Base-by-base conservation (phyloP, 2,329 filamentous ascomycete genomes). In the Trichoderma gracile region DNA sequence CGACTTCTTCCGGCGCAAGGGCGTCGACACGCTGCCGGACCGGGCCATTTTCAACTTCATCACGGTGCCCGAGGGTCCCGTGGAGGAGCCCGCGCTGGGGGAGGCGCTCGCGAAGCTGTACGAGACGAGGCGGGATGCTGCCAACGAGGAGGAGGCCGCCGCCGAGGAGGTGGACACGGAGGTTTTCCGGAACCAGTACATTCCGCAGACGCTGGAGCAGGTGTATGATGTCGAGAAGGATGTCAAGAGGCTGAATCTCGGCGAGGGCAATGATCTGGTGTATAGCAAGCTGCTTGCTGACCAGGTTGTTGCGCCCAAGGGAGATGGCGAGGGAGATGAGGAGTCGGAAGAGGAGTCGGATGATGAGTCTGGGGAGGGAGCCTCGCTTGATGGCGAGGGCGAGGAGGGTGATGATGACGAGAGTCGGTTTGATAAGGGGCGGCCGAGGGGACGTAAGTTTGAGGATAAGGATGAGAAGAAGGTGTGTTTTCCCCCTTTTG, bases 191-290 rank as follows among this genome's bases (percentile, higher is more conserved):
- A 90, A 97, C 72, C 92, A 97, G 76, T 99, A 96, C 76, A 98
- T 99, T 59, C 95, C 95, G 0, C 93, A 97, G 76, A 98, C 91
- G 0, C 82, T 99, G 49, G 91, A 98, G 70, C 92, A 99, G 73
- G 94, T 99, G 5, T 97, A 97, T 76, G 93, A 99, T 74, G 88
- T 97, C 57, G 95, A 98, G 77, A 89, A 93, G 70, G 95, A 98
- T 70, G 91, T 88, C 2, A 89, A 92, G 70, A 88, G 88, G 74
- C 84, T 97, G 23, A 86, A 86, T 8, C 83, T 87, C 49, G 93
- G 92, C 5, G 84, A 90, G 68, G 91, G 89, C 21, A 85, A 86
- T 14, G 87, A 90, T n/a, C 82, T 97, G 0, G 86, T 97, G 1
- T 98, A 98, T 78, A 87, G 88, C 68, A 91, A 91, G 69, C 82